These are phyloP conservation scores for Adenanthera pavonina DNA, from an alignment of 306 rosid species.

Conservation along the genomic window DNA sequence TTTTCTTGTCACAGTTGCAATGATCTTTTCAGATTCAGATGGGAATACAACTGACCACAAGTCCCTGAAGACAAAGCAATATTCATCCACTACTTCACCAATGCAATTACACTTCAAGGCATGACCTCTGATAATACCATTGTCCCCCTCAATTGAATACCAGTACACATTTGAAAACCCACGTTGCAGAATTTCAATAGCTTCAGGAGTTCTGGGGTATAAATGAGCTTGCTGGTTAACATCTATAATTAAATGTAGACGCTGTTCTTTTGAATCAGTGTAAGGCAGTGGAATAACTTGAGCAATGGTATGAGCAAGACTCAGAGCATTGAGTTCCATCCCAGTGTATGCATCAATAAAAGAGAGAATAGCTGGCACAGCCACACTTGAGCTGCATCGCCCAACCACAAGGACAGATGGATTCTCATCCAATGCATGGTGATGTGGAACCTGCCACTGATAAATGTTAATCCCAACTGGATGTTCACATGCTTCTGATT, in stretches of 20 bases:
- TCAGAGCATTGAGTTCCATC: conserved; percentile 63
- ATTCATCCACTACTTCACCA: conserved; percentile 58
- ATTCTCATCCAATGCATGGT: conserved; percentile 91
- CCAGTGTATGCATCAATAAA: conserved; percentile 87
- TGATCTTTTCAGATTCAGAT: conserved; percentile 87
- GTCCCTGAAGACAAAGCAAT: conserved; percentile 81
- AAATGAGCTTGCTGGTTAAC: conserved; percentile 63
- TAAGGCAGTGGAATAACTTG: conserved; percentile 87
- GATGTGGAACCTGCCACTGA: conserved; percentile 99
- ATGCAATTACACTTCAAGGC: conserved; percentile 71
- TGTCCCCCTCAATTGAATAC: conserved; percentile 83
- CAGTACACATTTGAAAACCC: conserved; percentile 89
- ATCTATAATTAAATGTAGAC: conserved; percentile 83
- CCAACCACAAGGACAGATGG: conserved; percentile 88
- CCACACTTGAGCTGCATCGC: conserved; percentile 69
- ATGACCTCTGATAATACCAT: conserved; percentile 87
- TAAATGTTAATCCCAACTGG: conserved; percentile 80
- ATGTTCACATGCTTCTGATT: conserved; percentile 65
- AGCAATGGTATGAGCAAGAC: conserved; percentile 60
- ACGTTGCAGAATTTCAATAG: conserved; percentile 64
- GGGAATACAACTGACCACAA: conserved; percentile 92
- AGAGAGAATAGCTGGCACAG: conserved; percentile 73
- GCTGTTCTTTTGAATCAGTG: conserved; percentile 90
- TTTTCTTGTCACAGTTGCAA: conserved; percentile 77
- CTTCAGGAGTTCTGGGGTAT: conserved; percentile 89